Percentiles rank a stretch among this genome's conserved stretches.
These are phyloP conservation scores for Podospora australis DNA, from an alignment of 495 filamentous ascomycete species.

Conservation along the genomic window DNA sequence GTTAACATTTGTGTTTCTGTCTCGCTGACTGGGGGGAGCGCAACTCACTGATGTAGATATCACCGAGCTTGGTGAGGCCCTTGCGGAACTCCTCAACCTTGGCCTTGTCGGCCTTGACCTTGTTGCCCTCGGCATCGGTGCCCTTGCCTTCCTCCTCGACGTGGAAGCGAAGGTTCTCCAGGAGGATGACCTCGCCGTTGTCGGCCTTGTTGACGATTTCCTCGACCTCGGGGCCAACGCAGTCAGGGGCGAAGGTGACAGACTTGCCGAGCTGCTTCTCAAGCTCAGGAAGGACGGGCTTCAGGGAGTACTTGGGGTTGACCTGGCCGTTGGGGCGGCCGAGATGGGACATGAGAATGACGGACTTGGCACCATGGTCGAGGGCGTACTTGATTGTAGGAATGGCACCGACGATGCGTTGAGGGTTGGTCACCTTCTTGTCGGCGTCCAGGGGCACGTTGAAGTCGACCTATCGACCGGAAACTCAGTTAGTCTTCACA, in stretches of 20 bases:
- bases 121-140: slow-evolving; percentile 89
- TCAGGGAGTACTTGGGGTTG: slow-evolving; percentile 88
- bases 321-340: slow-evolving; percentile 87
- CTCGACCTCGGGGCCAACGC: slow-evolving; percentile 83
- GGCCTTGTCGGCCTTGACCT: slow-evolving; percentile 92
- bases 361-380: slow-evolving; percentile 88
- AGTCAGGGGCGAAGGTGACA: slow-evolving; percentile 87
- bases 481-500: slow-evolving; percentile 12
- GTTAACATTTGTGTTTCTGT: not conserved
- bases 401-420: slow-evolving; percentile 94
- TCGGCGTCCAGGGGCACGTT: slow-evolving; percentile 92
- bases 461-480: slow-evolving; percentile 80
- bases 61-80: slow-evolving; percentile 87
- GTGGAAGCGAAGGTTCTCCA: slow-evolving; percentile 98
- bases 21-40: not conserved
- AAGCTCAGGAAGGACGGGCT: slow-evolving; percentile 85
- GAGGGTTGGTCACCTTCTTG: slow-evolving; percentile 93
- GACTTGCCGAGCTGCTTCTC: slow-evolving; percentile 78
- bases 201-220: slow-evolving; percentile 77
- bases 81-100: slow-evolving; percentile 90
- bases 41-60: slow-evolving; percentile 89
- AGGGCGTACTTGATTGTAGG: slow-evolving; percentile 98
- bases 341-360: slow-evolving; percentile 97
- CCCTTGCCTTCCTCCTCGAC: slow-evolving; percentile 93
- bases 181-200: slow-evolving; percentile 77